Evolutionary conservation across 116 monocot genomes (phyloP).

Genomic region (Cymodocea nodosa): DNA sequence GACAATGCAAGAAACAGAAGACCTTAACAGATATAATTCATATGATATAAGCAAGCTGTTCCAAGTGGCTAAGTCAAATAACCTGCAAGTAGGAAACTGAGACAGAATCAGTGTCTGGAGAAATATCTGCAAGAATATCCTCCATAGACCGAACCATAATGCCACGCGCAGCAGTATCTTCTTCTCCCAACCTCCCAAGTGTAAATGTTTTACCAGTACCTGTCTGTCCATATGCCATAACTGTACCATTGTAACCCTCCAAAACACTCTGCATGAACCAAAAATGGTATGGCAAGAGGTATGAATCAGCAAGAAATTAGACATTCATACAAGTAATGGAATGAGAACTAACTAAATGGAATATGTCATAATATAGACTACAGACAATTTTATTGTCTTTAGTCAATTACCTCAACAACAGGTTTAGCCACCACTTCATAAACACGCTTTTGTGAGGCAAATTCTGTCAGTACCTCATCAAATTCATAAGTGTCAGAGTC

Average conservation of each 20-base stretch:
- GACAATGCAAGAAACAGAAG: neutral
- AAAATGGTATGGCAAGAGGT: neutral
- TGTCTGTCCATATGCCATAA: constrained; percentile 99
- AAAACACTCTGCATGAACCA: constrained; percentile 70
- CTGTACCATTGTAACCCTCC: constrained; percentile 97
- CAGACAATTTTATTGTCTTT: too few relatives aligned
- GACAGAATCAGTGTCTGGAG: constrained; percentile 53
- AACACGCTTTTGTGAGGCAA: constrained; percentile 92
- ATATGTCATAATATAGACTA: too few relatives aligned
- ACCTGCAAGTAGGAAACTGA: constrained; percentile 94
- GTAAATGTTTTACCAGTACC: constrained; percentile 98
- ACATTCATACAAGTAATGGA: too few relatives aligned
- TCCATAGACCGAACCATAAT: constrained; percentile 99
- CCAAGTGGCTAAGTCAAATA: neutral
- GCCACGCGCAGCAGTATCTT: constrained; percentile 75
- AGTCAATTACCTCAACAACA: constrained; percentile 95
- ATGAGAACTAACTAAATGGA: too few relatives aligned
- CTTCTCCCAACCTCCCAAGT: constrained; percentile 85
- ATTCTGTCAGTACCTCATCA: constrained; percentile 96
- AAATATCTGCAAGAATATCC: constrained; percentile 71
- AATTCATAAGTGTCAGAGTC: constrained; percentile 93
- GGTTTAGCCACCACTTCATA: constrained; percentile 98
- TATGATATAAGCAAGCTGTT: neutral
- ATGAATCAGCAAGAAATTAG: neutral
- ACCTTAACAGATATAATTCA: neutral